Percentiles rank a stretch among this genome's conserved stretches.
Evolutionary conservation across 768 basidiomycete genomes (phyloP).

Genomic region (Myochromella boudieri): DNA sequence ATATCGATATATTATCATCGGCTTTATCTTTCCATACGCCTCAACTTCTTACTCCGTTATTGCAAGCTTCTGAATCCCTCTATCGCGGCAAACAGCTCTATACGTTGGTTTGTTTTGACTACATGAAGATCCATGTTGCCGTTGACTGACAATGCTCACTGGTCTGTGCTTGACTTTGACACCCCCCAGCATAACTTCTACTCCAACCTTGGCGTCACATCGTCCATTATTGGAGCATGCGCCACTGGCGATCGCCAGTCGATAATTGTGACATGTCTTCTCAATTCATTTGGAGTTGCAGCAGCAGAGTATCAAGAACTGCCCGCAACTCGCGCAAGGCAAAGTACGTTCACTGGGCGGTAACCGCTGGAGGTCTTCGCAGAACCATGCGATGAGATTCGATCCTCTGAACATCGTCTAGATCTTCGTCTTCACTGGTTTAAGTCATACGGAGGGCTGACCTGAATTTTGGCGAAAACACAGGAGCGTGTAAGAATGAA

Average conservation of each 20-base stretch:
- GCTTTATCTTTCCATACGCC: neutral
- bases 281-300: neutral
- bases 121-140: slow-evolving; percentile 19
- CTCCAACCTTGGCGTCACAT: slow-evolving; percentile 23
- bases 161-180: slow-evolving; percentile 3
- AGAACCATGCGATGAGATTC: neutral
- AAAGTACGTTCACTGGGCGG: neutral
- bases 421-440: no score
- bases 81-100: slow-evolving; percentile 32
- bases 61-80: slow-evolving; percentile 18
- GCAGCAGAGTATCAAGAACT: neutral
- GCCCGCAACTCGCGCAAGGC: neutral
- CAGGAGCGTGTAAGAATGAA: no score
- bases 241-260: slow-evolving; percentile 35
- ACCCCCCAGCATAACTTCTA: slow-evolving; percentile 27
- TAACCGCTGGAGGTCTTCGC: neutral
- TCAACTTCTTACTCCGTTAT: neutral
- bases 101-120: slow-evolving; percentile 29
- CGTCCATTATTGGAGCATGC: slow-evolving; percentile 29
- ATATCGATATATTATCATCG: no score
- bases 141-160: slow-evolving; percentile 25
- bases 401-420: neutral
- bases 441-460: no score
- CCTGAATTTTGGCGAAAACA: neutral
- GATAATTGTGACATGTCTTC: slow-evolving; percentile 21